These are phyloP conservation scores for Malus hybrid DNA, from an alignment of 331 rosid genomes.

Conservation along the genomic window DNA sequence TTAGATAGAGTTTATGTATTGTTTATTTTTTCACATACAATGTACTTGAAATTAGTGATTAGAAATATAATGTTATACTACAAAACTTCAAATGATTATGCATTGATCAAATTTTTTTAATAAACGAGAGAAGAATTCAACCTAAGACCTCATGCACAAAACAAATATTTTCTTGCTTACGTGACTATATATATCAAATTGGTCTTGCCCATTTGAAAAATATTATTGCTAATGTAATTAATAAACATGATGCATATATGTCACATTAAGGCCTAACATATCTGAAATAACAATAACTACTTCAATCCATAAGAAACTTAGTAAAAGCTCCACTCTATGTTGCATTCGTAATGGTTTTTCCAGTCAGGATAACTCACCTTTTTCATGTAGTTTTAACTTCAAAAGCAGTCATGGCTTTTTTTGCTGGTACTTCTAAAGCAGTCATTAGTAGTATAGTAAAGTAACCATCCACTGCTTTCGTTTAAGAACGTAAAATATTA, in stretches of 20 bases:
- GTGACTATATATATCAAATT: too few species aligned
- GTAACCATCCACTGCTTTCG: neutral
- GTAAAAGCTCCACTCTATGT: neutral
- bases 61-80: neutral
- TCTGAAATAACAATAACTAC: too few species aligned
- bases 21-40: neutral
- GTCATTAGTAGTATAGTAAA: neutral
- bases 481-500: neutral
- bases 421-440: neutral
- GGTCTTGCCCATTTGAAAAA: neutral
- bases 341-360: neutral
- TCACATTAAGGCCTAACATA: neutral
- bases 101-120: neutral
- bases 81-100: neutral
- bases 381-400: neutral
- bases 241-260: neutral
- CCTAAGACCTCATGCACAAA: too few species aligned
- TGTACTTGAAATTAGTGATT: neutral
- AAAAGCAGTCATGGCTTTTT: neutral
- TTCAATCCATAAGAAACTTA: neutral
- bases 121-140: too few species aligned
- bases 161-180: too few species aligned
- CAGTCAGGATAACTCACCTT: neutral
- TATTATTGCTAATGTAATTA: neutral
- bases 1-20: neutral